These are phyloP conservation scores for Priceomyces haplophilus DNA, from an alignment of 805 yeast genomes.

Conservation along the genomic window DNA sequence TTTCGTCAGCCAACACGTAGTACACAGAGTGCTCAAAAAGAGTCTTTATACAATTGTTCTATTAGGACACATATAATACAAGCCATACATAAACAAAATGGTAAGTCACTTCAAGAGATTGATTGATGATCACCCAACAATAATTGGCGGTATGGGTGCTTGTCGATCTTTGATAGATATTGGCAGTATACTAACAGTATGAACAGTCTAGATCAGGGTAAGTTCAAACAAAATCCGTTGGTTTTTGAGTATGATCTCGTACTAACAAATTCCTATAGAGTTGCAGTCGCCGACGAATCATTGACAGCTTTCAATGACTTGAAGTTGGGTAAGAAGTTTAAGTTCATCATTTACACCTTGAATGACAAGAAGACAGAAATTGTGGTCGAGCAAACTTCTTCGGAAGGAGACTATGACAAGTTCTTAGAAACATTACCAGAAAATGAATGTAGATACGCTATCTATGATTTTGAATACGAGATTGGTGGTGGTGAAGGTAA, in stretches of 20 bases:
- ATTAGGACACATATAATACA: not conserved
- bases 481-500: conserved; percentile 88
- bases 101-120: not conserved
- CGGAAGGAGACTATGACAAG: conserved; percentile 71
- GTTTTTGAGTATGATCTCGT: conserved; percentile 4
- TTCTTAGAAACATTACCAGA: conserved; percentile 91
- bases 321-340: conserved; percentile 88
- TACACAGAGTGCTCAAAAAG: not conserved
- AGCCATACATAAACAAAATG: not conserved
- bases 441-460: conserved; percentile 93
- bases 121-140: not conserved
- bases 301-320: conserved; percentile 91
- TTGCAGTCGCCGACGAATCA: conserved; percentile 70
- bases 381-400: conserved; percentile 81
- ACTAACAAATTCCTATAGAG: conserved; percentile 27
- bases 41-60: not conserved
- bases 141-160: too few species aligned
- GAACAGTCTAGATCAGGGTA: conserved; percentile 31
- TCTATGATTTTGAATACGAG: conserved; percentile 96
- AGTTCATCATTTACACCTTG: conserved; percentile 77
- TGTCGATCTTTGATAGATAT: not conserved
- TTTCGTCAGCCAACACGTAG: not conserved
- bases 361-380: conserved; percentile 88
- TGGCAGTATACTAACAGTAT: not conserved
- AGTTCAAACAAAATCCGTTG: conserved; percentile 10